Conservation (phyloP, 495 filamentous ascomycete species). For the Neurospora tetraspora region DNA sequence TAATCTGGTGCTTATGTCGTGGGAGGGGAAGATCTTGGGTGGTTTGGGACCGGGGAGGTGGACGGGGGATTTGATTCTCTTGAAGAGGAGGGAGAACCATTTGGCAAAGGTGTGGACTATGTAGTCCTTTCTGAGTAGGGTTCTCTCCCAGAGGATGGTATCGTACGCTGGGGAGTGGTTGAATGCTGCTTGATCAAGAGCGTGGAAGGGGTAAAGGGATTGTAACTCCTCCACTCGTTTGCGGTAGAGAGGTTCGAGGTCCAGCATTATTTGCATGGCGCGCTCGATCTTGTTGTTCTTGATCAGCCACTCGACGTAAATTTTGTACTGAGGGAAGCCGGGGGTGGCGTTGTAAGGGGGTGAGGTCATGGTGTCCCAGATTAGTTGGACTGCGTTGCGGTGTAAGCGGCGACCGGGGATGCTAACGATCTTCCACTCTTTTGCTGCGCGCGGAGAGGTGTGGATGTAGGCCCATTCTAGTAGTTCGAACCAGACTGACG, state of each 20-base stretch:
- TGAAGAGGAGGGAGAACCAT: constrained; percentile 16
- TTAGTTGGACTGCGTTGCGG: constrained; percentile 12
- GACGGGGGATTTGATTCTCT: background rate
- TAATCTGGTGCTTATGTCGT: constrained; percentile 9
- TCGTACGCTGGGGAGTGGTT: background rate
- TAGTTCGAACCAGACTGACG: constrained; percentile 21
- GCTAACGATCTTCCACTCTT: constrained; percentile 17
- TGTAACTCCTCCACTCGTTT: constrained; percentile 18
- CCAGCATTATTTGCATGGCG: constrained; percentile 16
- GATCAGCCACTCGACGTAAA: constrained; percentile 22
- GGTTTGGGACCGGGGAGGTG: background rate
- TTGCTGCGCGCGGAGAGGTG: constrained; percentile 11
- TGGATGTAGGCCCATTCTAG: constrained; percentile 29
- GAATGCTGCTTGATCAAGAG: background rate
- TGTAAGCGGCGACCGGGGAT: constrained; percentile 12
- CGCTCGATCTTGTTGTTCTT: constrained; percentile 4
- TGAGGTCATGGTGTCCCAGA: constrained; percentile 27
- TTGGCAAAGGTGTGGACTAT: background rate
- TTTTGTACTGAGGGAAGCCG: constrained; percentile 19
- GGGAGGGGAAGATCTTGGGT: background rate
- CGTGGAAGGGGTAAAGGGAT: constrained; percentile 21
- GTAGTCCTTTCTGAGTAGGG: background rate
- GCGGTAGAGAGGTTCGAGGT: constrained; percentile 16
- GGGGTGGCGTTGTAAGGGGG: constrained; percentile 20
- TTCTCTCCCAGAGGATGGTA: background rate